phyloP scores from a whole-genome alignment of 1,284 basidiomycete genomes.

The Sphagnurus paluster region DNA sequence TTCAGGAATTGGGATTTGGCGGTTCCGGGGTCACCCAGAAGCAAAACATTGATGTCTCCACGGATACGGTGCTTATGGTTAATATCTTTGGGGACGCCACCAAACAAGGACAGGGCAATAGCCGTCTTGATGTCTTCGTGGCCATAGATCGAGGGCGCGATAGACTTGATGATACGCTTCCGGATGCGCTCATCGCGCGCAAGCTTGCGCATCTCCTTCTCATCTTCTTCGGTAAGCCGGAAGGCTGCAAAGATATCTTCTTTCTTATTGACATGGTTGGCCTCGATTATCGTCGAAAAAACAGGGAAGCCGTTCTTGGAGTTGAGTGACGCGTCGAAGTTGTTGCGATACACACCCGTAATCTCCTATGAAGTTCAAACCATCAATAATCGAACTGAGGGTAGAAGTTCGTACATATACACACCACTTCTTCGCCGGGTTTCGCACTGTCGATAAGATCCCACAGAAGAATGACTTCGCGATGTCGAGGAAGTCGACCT shows the following conservation, averaged over 20 bases:
- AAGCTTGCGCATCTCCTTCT: conserved; percentile 85
- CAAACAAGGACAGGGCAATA: conserved; percentile 91
- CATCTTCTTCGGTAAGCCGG: conserved; percentile 95
- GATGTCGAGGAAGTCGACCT: conserved; percentile 93
- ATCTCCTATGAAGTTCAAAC: conserved; percentile 65
- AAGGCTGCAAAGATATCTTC: conserved; percentile 95
- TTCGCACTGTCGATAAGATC: conserved; percentile 98
- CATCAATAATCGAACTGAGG: too few species aligned
- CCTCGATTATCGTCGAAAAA: conserved; percentile 97
- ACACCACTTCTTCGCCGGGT: conserved; percentile 95
- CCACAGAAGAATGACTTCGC: conserved; percentile 97
- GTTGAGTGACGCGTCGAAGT: conserved; percentile 97
- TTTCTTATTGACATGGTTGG: conserved; percentile 97
- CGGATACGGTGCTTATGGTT: conserved; percentile 96
- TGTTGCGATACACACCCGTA: conserved; percentile 97
- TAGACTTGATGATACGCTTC: conserved; percentile 97
- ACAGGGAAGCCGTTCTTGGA: conserved; percentile 99
- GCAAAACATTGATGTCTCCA: conserved; percentile 95
- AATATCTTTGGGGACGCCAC: conserved; percentile 93
- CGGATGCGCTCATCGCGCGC: conserved; percentile 92
- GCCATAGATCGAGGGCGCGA: conserved; percentile 97
- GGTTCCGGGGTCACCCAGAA: conserved; percentile 97
- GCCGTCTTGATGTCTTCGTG: conserved; percentile 99
- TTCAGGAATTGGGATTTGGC: conserved; percentile 99
- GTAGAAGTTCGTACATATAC: conserved; percentile 28